Base-by-base conservation (phyloP, 345 rosid genomes). In the Gossypium thurberi region DNA sequence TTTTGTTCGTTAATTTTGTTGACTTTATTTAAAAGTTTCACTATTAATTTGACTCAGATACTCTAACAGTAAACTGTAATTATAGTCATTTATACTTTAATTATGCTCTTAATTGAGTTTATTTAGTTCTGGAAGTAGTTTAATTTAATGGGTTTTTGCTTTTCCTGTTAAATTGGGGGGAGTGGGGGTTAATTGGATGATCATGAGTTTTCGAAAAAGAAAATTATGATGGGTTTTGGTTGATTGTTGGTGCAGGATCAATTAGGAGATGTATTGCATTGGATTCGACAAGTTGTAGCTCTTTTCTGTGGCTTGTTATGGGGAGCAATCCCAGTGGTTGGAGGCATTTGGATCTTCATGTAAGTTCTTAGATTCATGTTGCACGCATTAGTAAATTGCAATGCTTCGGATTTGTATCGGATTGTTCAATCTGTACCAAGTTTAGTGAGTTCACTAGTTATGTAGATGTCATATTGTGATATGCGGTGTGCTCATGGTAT, bases 221-320 rank as follows among this genome's bases (percentile, higher is more conserved):
- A 67, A 14, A 51, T 66, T 67, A 20, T 55, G 73, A 64, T 50
- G 21, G 43, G 40, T 17, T 33, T 18, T 65, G 44, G 8, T 23
- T 70, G 28, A 47, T 60, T 79, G 33, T 56, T 82, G 73, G 70
- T n/a, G 37, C 83, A 94, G 98, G 99, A 94, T 86, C 98, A 92
- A 85, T 80, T 94, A 74, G 99, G 99, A 83, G 98, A 94, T 82
- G 96, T 85, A 60, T 82, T 95, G 87, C 99, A 95, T 80, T 95
- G 99, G 99, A 89, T 92, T 75, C 79, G 98, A 67, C 99, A 95
- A 83, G 85, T 78, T 9, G 89, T 89, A 74, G 99, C 94, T 26
- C 78, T 95, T 43, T 26, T 88, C 12, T 87, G 87, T 69, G 99
- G 98, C 57, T 86, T 95, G 84, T 70, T 95, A 65, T 95, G 92